Evolutionary conservation across 306 rosid species (phyloP).

Genomic region (Abrus pulchellus): DNA sequence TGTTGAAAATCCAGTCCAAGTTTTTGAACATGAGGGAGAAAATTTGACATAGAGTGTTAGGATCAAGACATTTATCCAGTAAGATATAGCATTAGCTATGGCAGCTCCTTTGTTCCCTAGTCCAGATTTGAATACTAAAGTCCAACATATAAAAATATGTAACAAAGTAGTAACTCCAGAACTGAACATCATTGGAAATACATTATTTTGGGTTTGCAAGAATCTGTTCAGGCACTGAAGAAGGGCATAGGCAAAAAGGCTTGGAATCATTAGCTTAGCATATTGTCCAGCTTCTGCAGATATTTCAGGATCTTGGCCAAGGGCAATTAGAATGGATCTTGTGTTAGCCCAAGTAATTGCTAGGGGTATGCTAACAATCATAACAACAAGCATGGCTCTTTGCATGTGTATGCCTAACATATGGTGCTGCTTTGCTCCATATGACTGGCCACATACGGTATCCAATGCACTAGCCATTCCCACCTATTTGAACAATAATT

Average conservation of each 20-base stretch:
- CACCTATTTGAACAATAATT: slow-evolving; percentile 44
- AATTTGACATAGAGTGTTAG: slow-evolving; percentile 64
- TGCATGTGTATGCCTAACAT: slow-evolving; percentile 75
- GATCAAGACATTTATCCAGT: slow-evolving; percentile 68
- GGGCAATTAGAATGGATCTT: slow-evolving; percentile 51
- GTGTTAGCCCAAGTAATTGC: slow-evolving; percentile 70
- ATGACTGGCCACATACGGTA: slow-evolving; percentile 78
- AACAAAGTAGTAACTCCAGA: slow-evolving; percentile 61
- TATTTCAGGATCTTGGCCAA: slow-evolving; percentile 70
- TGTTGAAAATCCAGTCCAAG: slow-evolving; percentile 72
- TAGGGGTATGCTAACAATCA: slow-evolving; percentile 56
- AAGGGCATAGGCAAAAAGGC: slow-evolving; percentile 66
- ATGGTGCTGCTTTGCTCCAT: slow-evolving; percentile 76
- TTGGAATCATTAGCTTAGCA: slow-evolving; percentile 65
- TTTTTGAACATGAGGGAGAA: slow-evolving; percentile 63
- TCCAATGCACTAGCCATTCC: slow-evolving; percentile 86
- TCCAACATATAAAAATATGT: slow-evolving; percentile 65
- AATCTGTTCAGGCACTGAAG: slow-evolving; percentile 72
- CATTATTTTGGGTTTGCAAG: slow-evolving; percentile 72
- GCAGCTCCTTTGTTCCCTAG: slow-evolving; percentile 73
- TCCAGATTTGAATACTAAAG: slow-evolving; percentile 68
- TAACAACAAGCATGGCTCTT: slow-evolving; percentile 64
- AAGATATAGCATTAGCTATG: slow-evolving; percentile 65
- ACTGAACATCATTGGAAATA: slow-evolving; percentile 71
- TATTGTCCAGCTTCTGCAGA: slow-evolving; percentile 73